Conservation (phyloP, 805 yeast species). For the Yarrowia osloensis region DNA sequence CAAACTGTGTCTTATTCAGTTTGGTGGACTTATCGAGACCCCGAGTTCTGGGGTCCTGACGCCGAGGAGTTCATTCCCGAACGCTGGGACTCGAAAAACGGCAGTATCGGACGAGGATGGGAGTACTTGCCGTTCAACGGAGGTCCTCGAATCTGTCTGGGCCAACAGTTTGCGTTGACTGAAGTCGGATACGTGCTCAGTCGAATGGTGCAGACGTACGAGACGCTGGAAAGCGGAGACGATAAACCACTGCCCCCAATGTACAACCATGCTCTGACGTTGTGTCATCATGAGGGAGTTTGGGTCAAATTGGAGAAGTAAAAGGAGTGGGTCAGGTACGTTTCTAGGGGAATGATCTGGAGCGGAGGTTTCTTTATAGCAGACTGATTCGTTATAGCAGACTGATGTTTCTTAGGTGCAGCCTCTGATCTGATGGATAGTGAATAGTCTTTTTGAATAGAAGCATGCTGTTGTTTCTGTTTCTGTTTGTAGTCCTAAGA, state of each 20-base stretch:
- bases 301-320: neutral
- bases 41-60: conserved; percentile 49
- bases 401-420: too few species aligned
- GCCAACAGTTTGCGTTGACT: conserved; percentile 58
- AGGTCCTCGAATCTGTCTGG: conserved; percentile 58
- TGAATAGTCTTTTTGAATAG: too few species aligned
- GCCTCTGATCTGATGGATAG: too few species aligned
- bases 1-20: conserved; percentile 46
- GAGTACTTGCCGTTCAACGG: conserved; percentile 56
- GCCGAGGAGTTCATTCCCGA: conserved; percentile 50
- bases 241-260: neutral
- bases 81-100: conserved; percentile 49
- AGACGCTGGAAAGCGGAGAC: neutral
- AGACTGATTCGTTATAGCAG: too few species aligned
- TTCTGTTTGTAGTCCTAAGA: too few species aligned
- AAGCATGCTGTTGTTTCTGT: too few species aligned
- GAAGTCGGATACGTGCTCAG: conserved; percentile 51
- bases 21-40: conserved; percentile 49
- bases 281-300: conserved; percentile 5
- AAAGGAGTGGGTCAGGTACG: too few species aligned
- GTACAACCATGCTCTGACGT: neutral
- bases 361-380: too few species aligned
- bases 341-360: too few species aligned
- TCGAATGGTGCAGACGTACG: conserved; percentile 42
- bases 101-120: conserved; percentile 42